phyloP scores from a whole-genome alignment of 345 rosid genomes.

The Angophora floribunda region DNA sequence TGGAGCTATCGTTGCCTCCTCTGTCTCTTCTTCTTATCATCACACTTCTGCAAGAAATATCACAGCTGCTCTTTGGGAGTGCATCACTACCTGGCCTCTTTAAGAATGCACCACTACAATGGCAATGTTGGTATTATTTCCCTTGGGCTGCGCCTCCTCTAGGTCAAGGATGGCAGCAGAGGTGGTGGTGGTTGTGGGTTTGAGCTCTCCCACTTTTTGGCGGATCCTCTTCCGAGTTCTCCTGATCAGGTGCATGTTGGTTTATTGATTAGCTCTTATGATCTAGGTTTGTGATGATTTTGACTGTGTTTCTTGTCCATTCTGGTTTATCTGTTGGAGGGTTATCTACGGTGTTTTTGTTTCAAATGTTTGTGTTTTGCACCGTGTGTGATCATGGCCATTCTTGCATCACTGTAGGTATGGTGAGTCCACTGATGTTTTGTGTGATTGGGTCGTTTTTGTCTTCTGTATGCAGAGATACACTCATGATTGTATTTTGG shows the following conservation, averaged over 20 bases:
- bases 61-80: constrained; percentile 77
- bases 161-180: constrained; percentile 28
- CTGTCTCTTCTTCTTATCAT: neutral
- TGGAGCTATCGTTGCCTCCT: constrained; percentile 17
- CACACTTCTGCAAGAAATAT: constrained; percentile 58
- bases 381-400: neutral
- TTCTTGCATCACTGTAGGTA: neutral
- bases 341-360: neutral
- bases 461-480: neutral
- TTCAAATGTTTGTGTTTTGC: neutral
- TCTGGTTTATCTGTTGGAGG: neutral
- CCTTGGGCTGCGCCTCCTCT: constrained; percentile 3
- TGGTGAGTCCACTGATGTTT: neutral
- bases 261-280: neutral
- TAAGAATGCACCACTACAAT: constrained; percentile 48
- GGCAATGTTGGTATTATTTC: neutral
- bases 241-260: constrained; percentile 51
- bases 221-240: constrained; percentile 55
- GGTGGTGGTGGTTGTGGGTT: constrained; percentile 1
- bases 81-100: constrained; percentile 30
- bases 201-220: constrained; percentile 49
- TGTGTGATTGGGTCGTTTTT: neutral
- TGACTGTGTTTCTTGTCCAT: neutral
- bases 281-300: neutral
- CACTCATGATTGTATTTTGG: neutral